Percentiles rank a stretch among this genome's conserved stretches.
Evolutionary conservation across 2,329 filamentous ascomycete genomes (phyloP).

Genomic region (Dothideomycetes sp.): DNA sequence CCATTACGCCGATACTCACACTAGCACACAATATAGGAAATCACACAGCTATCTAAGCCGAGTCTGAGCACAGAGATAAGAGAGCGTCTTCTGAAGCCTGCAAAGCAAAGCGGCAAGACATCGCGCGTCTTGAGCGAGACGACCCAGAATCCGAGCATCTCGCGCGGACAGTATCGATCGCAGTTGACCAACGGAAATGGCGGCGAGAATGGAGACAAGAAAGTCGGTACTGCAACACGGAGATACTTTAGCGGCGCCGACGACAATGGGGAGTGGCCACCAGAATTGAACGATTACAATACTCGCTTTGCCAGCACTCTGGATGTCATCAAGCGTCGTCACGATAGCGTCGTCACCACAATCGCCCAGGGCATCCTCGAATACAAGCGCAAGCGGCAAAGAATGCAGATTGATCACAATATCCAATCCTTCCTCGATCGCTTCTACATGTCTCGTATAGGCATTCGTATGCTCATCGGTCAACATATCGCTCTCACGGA

Average conservation of each 20-base stretch:
- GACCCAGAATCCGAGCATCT: constrained; percentile 82
- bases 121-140: constrained; percentile 66
- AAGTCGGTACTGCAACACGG: constrained; percentile 38
- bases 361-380: constrained; percentile 96
- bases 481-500: constrained; percentile 97
- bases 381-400: constrained; percentile 91
- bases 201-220: constrained; percentile 37
- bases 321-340: constrained; percentile 87
- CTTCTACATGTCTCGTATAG: constrained; percentile 99
- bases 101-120: constrained; percentile 45
- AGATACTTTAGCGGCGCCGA: constrained; percentile 83
- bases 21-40: constrained; percentile 51
- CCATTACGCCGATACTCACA: constrained; percentile 17
- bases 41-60: constrained; percentile 75
- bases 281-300: constrained; percentile 90
- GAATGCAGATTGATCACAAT: constrained; percentile 95
- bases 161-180: constrained; percentile 66
- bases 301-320: constrained; percentile 78
- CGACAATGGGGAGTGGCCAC: constrained; percentile 80
- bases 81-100: constrained; percentile 63
- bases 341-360: constrained; percentile 95
- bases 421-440: constrained; percentile 97
- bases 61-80: constrained; percentile 64
- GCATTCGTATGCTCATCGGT: constrained; percentile 97
- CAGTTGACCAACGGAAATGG: constrained; percentile 41